Evolutionary conservation across 2,329 filamentous ascomycete genomes (phyloP).

Genomic region (Ceratocystis cacaofunesta): DNA sequence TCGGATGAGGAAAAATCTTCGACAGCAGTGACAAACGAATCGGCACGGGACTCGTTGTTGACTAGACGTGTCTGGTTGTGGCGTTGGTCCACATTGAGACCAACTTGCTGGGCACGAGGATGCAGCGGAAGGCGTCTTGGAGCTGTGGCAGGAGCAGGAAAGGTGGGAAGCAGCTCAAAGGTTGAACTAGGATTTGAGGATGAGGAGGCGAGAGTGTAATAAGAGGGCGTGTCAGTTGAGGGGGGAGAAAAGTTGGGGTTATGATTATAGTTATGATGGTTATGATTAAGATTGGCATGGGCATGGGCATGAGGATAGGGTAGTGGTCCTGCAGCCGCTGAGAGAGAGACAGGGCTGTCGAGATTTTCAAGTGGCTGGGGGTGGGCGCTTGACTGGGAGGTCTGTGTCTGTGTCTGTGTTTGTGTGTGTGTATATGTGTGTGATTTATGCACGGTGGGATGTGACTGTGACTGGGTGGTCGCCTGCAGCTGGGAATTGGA

Average conservation of each 20-base stretch:
- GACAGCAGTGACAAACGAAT: conserved; percentile 17
- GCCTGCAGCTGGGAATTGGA: not conserved
- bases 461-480: not conserved
- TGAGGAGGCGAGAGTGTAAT: not conserved
- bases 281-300: not conserved
- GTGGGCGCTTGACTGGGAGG: not conserved
- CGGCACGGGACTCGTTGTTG: conserved; percentile 14
- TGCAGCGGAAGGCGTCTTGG: conserved; percentile 6
- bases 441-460: not conserved
- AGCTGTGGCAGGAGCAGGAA: not conserved
- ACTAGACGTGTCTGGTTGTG: conserved; percentile 9
- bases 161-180: not conserved
- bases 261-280: not conserved
- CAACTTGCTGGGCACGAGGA: conserved; percentile 8
- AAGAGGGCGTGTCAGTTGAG: not conserved
- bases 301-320: not conserved
- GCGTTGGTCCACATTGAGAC: conserved; percentile 7
- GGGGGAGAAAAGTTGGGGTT: not conserved
- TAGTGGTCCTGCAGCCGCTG: not conserved
- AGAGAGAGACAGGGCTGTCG: not conserved
- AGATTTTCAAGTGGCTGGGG: conserved; percentile 8
- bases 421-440: not conserved
- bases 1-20: conserved; percentile 16
- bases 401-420: no score
- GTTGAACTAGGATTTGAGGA: not conserved